Evolutionary conservation across 306 rosid species (phyloP).

Genomic region (Cicer pinnatifidum): DNA sequence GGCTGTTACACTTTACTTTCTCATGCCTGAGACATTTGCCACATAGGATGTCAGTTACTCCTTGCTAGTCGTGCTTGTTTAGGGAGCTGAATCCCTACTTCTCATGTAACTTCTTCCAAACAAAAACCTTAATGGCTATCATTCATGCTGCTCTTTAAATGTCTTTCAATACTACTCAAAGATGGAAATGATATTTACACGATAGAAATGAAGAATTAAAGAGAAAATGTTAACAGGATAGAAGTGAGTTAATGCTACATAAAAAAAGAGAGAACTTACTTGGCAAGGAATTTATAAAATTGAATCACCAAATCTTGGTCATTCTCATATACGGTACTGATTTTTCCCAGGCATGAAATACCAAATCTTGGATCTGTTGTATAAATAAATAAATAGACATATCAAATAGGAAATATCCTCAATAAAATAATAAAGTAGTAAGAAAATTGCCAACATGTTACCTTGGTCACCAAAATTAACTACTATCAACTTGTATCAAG

Average conservation of each 20-base stretch:
- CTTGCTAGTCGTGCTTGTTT: slow-evolving; percentile 10
- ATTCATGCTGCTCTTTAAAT: slow-evolving; percentile 8
- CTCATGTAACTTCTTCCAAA: neutral
- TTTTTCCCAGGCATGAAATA: slow-evolving; percentile 74
- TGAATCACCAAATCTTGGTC: slow-evolving; percentile 76
- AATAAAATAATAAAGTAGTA: neutral
- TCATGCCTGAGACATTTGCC: too few species aligned
- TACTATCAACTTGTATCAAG: neutral
- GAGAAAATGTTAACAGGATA: slow-evolving; percentile 11
- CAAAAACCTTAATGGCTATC: neutral
- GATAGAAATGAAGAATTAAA: slow-evolving; percentile 9
- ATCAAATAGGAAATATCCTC: slow-evolving; percentile 1
- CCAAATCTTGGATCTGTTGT: slow-evolving; percentile 77
- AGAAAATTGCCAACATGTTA: neutral
- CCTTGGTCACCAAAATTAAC: neutral
- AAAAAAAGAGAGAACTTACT: slow-evolving; percentile 48
- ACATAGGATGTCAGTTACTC: too few species aligned
- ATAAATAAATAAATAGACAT: neutral
- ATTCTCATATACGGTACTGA: slow-evolving; percentile 63
- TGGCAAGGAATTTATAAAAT: slow-evolving; percentile 67
- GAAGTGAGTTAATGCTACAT: slow-evolving; percentile 7
- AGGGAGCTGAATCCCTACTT: neutral
- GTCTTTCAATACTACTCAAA: slow-evolving; percentile 11
- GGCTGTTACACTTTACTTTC: too few species aligned
- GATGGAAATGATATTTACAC: slow-evolving; percentile 16